Conservation (phyloP, 139 green algal genomes). For the Chlorella sp. region DNA sequence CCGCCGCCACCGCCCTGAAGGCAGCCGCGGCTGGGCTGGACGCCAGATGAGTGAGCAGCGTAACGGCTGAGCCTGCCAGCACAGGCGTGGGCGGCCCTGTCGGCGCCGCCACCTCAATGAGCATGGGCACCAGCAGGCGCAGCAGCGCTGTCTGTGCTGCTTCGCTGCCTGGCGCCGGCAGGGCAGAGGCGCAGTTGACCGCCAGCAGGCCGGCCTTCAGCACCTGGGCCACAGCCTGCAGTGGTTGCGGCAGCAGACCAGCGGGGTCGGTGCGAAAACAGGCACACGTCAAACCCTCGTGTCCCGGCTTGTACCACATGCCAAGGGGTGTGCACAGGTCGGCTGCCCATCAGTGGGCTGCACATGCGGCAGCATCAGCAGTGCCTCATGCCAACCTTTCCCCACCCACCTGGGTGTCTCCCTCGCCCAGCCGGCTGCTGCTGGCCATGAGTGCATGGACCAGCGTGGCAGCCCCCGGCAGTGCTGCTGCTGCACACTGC, state of each 20-base stretch:
- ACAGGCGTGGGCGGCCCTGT: not conserved
- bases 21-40: slow-evolving; percentile 23
- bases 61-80: slow-evolving; percentile 45
- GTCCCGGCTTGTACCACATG: too few relatives aligned
- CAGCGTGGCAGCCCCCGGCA: slow-evolving; percentile 5
- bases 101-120: slow-evolving; percentile 51
- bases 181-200: slow-evolving; percentile 42
- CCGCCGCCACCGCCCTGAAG: slow-evolving; percentile 52
- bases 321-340: too few relatives aligned
- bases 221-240: slow-evolving; percentile 50
- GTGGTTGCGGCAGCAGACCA: too few relatives aligned
- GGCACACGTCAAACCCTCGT: too few relatives aligned
- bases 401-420: slow-evolving; percentile 23
- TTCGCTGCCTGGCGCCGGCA: not conserved
- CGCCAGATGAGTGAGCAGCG: slow-evolving; percentile 57
- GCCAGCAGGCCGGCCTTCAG: slow-evolving; percentile 64
- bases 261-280: too few relatives aligned
- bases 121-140: slow-evolving; percentile 56
- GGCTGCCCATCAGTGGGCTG: too few relatives aligned
- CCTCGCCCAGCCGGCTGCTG: not conserved
- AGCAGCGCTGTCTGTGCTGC: slow-evolving; percentile 33
- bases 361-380: not conserved
- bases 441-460: slow-evolving; percentile 25
- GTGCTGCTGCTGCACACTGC: slow-evolving; percentile 12
- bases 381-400: not conserved